Conservation (phyloP, 306 rosid genomes). For the Quercus cerris region DNA sequence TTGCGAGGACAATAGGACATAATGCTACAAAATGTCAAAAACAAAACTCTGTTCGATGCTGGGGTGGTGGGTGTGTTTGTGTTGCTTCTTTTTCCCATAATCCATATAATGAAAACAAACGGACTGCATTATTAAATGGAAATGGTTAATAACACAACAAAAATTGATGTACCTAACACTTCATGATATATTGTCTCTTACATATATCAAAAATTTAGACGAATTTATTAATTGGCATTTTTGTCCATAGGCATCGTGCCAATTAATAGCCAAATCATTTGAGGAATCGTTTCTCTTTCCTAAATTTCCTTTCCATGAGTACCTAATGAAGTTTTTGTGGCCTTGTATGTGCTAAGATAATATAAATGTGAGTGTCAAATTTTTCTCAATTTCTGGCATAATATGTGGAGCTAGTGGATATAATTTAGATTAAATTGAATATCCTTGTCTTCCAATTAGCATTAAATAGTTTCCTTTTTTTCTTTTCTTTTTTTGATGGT, state of each 20-base stretch:
- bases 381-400: slow-evolving; percentile 16
- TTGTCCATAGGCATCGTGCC: slow-evolving; percentile 30
- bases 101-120: slow-evolving; percentile 1
- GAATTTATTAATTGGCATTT: background rate
- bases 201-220: slow-evolving; percentile 14
- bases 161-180: slow-evolving; percentile 26
- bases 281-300: background rate
- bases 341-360: slow-evolving; percentile 1
- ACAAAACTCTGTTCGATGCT: slow-evolving; percentile 24
- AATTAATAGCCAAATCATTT: slow-evolving; percentile 15
- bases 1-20: slow-evolving; percentile 26
- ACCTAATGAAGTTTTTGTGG: background rate
- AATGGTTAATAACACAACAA: slow-evolving; percentile 33
- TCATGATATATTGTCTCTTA: slow-evolving; percentile 24
- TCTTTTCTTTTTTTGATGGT: too few relatives aligned
- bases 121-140: slow-evolving; percentile 18
- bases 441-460: slow-evolving; percentile 6
- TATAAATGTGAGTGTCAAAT: background rate
- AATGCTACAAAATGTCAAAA: slow-evolving; percentile 9
- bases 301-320: background rate
- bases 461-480: background rate
- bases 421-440: background rate
- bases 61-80: slow-evolving; percentile 15
- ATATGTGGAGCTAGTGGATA: slow-evolving; percentile 8
- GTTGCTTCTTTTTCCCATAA: slow-evolving; percentile 26